Base-by-base conservation (phyloP, 75 land plant genomes). In the Picea sitchensis region DNA sequence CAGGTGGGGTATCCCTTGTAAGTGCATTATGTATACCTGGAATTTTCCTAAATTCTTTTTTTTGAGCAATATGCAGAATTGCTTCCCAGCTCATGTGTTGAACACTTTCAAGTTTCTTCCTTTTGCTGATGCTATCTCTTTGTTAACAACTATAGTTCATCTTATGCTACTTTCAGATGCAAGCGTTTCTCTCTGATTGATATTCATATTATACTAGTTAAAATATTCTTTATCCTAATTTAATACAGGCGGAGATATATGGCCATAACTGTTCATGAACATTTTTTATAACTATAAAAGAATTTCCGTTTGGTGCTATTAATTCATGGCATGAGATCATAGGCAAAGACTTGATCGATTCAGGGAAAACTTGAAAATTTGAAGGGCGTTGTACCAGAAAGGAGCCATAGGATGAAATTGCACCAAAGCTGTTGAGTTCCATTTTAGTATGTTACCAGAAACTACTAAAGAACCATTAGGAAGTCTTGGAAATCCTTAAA, bases 1-100 rank as follows among this genome's bases (percentile, higher is more conserved):
- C 98, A 63, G 95, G 98, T 72, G 99, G 99, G 56, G 98, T 96
- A 41, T 96, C 99, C 71, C 78, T 96, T 83, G 99, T 96, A 92
- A 69, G 3, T 80, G 59, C 20, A 54, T 76, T 57, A 18, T 32
- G 13, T 23, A 18, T 32, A 7, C 36, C n/a, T 78, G 51, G 21
- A 11, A 51, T 79, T 34, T 34, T n/a, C 18, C 21, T 44, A 78
- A 30, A 47, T 47, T 31, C 17, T 77, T 76, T 74, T 26, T 76
- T 31, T 75, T 15, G 20, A 3, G 15, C 15, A 73, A 18, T 31
- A 17, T 74, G 77, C 30, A 65, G 56, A 31, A 34, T 30, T 73
- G 21, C 41, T 31, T 74, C 20, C 8, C 73, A 69, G 51, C n/a
- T 69, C 73, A n/a, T n/a, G n/a, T 69, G 51, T 69, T 69, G 54